phyloP scores from a whole-genome alignment of 495 filamentous ascomycete genomes.

The Aspergillus taichungensis region DNA sequence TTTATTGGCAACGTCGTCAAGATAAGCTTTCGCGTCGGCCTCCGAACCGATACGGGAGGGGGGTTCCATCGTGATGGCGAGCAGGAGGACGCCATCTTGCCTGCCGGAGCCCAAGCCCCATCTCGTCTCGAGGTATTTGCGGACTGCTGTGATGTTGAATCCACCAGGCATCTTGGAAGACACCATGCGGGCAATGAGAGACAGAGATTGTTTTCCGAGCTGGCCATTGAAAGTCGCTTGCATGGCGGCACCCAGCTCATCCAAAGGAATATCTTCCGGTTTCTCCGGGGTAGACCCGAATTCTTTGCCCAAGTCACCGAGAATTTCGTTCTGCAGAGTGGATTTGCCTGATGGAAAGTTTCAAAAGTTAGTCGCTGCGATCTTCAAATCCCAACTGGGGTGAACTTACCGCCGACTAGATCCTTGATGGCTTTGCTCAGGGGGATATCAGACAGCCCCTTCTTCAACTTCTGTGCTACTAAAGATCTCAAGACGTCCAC shows the following conservation, averaged over 20 bases:
- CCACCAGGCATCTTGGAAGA: constrained; percentile 99
- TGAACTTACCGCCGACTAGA: constrained; percentile 80
- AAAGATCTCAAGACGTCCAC: constrained; percentile 83
- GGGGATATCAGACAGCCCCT: constrained; percentile 79
- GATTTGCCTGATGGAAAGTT: constrained; percentile 63
- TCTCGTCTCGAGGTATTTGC: constrained; percentile 89
- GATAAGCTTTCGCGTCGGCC: constrained; percentile 79
- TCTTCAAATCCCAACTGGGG: not conserved
- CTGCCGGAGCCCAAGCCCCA: constrained; percentile 85
- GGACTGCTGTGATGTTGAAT: constrained; percentile 92
- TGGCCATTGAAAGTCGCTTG: constrained; percentile 97
- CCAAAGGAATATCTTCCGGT: constrained; percentile 92
- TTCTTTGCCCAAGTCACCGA: constrained; percentile 93
- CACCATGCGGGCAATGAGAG: constrained; percentile 85
- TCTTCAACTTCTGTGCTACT: constrained; percentile 99
- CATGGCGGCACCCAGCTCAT: constrained; percentile 92
- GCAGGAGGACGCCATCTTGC: constrained; percentile 82
- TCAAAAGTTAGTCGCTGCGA: not conserved
- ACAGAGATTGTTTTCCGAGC: constrained; percentile 92
- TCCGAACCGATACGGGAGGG: constrained; percentile 80
- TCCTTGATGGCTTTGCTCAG: constrained; percentile 98
- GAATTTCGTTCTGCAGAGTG: constrained; percentile 93
- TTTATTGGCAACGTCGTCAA: constrained; percentile 80
- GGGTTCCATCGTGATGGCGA: constrained; percentile 90
- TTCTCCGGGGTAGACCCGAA: constrained; percentile 98